phyloP scores from a whole-genome alignment of 2,329 filamentous ascomycete species.

The Cladophialophora exuberans region DNA sequence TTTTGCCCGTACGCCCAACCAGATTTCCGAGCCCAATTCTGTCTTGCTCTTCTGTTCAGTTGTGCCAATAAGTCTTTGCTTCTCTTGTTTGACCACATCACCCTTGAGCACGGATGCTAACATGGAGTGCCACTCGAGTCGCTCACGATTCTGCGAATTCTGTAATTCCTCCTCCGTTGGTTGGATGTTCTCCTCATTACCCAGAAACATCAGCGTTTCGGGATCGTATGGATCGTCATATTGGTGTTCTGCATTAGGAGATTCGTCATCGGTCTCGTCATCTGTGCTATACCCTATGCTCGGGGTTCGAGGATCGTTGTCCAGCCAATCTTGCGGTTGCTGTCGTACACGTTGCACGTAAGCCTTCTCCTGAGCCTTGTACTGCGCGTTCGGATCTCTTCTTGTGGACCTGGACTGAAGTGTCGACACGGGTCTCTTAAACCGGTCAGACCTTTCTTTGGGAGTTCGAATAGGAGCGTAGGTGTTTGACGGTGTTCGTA shows the following conservation, averaged over 20 bases:
- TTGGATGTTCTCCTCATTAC: conserved; percentile 78
- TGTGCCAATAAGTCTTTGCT: conserved; percentile 88
- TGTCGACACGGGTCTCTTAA: too few relatives aligned
- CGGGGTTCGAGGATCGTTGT: conserved; percentile 66
- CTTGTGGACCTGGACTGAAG: too few relatives aligned
- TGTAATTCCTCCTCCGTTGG: conserved; percentile 88
- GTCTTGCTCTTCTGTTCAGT: conserved; percentile 74
- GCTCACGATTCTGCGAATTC: conserved; percentile 83
- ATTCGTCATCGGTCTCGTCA: conserved; percentile 75
- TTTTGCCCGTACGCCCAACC: conserved; percentile 84
- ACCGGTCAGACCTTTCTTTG: too few relatives aligned
- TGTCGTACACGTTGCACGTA: conserved; percentile 92
- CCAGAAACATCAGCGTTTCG: conserved; percentile 89
- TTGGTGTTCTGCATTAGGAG: conserved; percentile 79
- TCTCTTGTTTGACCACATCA: conserved; percentile 96
- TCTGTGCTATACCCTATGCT: conserved; percentile 64
- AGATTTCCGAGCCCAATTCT: conserved; percentile 70
- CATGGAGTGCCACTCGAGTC: conserved; percentile 98
- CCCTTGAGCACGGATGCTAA: conserved; percentile 91
- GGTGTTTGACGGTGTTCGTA: conserved; percentile 75
- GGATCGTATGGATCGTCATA: conserved; percentile 89
- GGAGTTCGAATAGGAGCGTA: conserved; percentile 66
- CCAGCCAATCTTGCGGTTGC: conserved; percentile 75
- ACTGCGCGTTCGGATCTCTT: conserved; percentile 71
- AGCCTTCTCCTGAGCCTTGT: conserved; percentile 85